phyloP scores from a whole-genome alignment of 2,329 filamentous ascomycete genomes.

The Aspergillus sp. region DNA sequence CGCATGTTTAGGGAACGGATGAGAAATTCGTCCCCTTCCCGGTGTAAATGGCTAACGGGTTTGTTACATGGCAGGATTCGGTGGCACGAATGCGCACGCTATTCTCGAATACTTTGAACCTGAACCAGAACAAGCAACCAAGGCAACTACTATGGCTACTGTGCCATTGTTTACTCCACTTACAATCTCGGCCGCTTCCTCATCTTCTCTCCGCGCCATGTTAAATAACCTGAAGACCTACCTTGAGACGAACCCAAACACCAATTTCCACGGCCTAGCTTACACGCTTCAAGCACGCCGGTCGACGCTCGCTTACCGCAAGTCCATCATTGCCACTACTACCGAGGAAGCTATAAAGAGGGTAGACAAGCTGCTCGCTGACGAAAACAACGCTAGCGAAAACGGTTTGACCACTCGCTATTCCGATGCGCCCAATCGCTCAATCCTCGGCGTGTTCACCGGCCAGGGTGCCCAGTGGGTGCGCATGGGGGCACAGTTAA shows the following conservation, averaged over 20 bases:
- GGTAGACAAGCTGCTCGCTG: neutral
- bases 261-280: slow-evolving; percentile 4
- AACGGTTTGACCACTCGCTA: too few species aligned
- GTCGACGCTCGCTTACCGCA: slow-evolving; percentile 1
- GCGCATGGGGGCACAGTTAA: slow-evolving; percentile 17
- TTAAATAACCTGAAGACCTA: slow-evolving; percentile 4
- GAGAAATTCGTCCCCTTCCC: too few species aligned
- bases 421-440: neutral
- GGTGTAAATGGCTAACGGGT: too few species aligned
- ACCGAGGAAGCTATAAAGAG: neutral
- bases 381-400: neutral
- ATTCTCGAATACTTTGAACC: slow-evolving; percentile 11
- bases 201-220: slow-evolving; percentile 4
- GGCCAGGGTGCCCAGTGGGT: slow-evolving; percentile 26
- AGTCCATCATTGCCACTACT: slow-evolving; percentile 1
- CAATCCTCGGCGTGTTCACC: slow-evolving; percentile 17
- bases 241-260: slow-evolving; percentile 3
- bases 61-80: slow-evolving; percentile 8
- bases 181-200: slow-evolving; percentile 8
- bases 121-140: slow-evolving; percentile 1
- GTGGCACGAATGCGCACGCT: slow-evolving; percentile 11
- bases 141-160: neutral
- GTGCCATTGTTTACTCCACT: slow-evolving; percentile 7
- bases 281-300: slow-evolving; percentile 5
- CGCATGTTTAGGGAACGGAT: too few species aligned